A percentile compares a stretch with the other conserved stretches of the same genome.
Evolutionary conservation across 225 moss, liverwort and hornwort genomes (phyloP).

Genomic region (Straminergon stramineum): DNA sequence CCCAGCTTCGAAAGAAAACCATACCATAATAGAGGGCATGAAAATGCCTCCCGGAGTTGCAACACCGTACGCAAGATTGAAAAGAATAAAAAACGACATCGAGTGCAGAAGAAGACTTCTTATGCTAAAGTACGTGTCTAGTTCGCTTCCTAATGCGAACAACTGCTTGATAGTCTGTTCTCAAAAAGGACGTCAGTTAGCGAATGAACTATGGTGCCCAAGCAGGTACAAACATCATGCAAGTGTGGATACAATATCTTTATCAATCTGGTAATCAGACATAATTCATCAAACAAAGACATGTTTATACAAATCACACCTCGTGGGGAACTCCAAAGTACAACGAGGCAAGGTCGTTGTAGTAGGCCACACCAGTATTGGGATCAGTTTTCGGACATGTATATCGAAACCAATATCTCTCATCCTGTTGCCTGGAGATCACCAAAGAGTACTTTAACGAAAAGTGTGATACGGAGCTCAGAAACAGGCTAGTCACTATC

Average conservation of each 20-base stretch:
- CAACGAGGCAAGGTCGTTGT: constrained; percentile 75
- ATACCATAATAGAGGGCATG: constrained; percentile 81
- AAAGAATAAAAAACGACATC: constrained; percentile 59
- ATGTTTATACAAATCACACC: constrained; percentile 19
- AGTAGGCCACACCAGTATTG: constrained; percentile 35
- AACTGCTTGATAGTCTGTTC: constrained; percentile 75
- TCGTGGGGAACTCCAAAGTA: constrained; percentile 74
- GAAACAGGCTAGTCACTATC: neutral
- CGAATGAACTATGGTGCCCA: neutral
- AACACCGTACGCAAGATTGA: constrained; percentile 75
- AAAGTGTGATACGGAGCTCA: neutral
- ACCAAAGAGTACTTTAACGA: neutral
- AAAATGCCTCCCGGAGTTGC: constrained; percentile 88
- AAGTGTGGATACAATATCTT: neutral
- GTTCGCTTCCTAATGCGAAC: constrained; percentile 43
- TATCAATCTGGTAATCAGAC: neutral
- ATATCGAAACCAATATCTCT: constrained; percentile 63
- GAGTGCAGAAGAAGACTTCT: constrained; percentile 52
- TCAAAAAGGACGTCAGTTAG: neutral
- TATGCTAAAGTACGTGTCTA: constrained; percentile 42
- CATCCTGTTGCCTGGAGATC: constrained; percentile 36
- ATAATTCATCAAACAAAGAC: neutral
- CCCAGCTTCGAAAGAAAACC: neutral
- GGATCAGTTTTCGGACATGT: constrained; percentile 49
- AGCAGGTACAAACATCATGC: neutral